Percentiles rank a stretch among this genome's conserved stretches.
These are phyloP conservation scores for Corylus americana DNA, from an alignment of 306 rosid genomes.

Conservation along the genomic window DNA sequence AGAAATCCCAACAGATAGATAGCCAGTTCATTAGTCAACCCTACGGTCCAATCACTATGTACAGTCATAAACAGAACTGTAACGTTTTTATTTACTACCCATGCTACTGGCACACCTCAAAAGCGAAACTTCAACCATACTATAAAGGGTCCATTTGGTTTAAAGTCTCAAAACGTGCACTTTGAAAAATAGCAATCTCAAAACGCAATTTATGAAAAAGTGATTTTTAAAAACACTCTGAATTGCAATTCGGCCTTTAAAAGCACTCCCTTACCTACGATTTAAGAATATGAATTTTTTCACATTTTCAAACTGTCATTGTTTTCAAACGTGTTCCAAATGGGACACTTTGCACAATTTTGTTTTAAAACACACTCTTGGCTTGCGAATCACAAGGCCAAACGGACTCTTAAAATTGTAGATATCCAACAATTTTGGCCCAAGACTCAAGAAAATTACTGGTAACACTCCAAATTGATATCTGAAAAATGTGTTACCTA, in stretches of 20 bases:
- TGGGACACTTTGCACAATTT: no score
- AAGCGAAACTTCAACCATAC: not conserved
- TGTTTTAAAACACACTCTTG: no score
- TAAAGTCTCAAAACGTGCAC: no score
- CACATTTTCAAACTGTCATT: no score
- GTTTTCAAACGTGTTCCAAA: no score
- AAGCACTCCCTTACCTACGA: no score
- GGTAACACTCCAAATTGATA: not conserved
- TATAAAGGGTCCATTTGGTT: not conserved
- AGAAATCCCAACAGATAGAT: not conserved
- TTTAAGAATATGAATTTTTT: no score
- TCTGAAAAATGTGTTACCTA: not conserved
- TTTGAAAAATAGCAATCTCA: no score
- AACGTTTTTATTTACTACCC: not conserved
- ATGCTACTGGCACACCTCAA: not conserved
- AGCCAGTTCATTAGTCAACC: not conserved
- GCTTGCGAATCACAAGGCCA: no score
- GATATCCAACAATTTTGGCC: not conserved
- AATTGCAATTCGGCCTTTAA: no score
- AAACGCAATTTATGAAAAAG: no score
- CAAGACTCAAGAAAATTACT: not conserved
- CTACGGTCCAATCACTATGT: not conserved
- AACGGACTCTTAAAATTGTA: not conserved
- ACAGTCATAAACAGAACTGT: not conserved
- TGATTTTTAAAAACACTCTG: no score